phyloP scores from a whole-genome alignment of 306 rosid species.

The Sophora flavescens region DNA sequence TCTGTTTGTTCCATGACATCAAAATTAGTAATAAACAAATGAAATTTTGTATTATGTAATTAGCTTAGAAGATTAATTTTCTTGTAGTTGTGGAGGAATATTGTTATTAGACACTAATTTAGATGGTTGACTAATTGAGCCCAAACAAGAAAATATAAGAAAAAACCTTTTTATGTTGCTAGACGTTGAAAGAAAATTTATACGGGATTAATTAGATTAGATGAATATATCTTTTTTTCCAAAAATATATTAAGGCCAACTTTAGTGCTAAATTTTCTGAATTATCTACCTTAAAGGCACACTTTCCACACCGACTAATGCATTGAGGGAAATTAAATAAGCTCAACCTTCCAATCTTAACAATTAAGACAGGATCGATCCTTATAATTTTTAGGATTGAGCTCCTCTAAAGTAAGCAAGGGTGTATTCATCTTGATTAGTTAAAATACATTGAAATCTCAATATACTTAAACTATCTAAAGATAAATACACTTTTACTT shows the following conservation, averaged over 20 bases:
- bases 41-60: background rate
- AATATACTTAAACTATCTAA: too few species aligned
- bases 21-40: conserved; percentile 8
- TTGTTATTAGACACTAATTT: background rate
- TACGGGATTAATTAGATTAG: background rate
- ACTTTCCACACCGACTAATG: too few species aligned
- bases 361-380: background rate
- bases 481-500: too few species aligned
- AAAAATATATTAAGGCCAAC: too few species aligned
- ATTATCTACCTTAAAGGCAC: too few species aligned
- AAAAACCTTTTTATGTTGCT: background rate
- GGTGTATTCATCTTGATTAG: too few species aligned
- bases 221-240: background rate
- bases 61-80: background rate
- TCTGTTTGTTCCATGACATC: conserved; percentile 48
- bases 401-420: too few species aligned
- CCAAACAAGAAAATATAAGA: background rate
- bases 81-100: background rate
- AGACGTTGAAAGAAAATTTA: background rate
- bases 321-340: too few species aligned
- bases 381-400: too few species aligned
- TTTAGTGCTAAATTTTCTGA: background rate
- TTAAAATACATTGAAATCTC: too few species aligned
- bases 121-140: background rate
- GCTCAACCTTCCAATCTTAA: background rate